phyloP scores from a whole-genome alignment of 1,284 basidiomycete species.

The Lignosus rhinocerotis region DNA sequence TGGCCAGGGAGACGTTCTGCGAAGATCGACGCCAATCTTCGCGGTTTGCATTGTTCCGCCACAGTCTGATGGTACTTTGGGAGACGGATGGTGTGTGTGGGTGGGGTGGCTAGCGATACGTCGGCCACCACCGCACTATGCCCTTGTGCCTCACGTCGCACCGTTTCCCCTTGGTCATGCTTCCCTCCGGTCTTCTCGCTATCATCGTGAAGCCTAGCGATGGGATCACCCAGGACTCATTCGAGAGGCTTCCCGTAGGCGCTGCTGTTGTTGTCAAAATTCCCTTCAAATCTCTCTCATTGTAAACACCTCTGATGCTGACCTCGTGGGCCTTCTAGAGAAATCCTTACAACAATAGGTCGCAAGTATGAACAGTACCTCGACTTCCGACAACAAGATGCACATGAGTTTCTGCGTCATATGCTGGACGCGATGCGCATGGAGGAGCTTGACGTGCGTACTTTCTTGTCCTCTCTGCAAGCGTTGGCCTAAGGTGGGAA shows the following conservation, averaged over 20 bases:
- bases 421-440: conserved; percentile 91
- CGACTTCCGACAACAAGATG: conserved; percentile 91
- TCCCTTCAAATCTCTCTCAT: not conserved
- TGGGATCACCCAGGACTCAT: not conserved
- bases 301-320: not conserved
- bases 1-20: not conserved
- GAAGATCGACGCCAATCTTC: not conserved
- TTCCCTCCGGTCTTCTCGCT: not conserved
- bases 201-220: not conserved
- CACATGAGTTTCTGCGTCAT: conserved; percentile 89
- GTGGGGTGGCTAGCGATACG: not conserved
- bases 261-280: not conserved
- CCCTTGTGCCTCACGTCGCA: not conserved
- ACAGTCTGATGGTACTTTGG: not conserved
- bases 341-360: conserved; percentile 69
- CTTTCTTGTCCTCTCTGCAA: not conserved
- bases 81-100: not conserved
- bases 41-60: not conserved
- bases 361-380: conserved; percentile 92
- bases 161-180: not conserved
- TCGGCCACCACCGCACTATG: not conserved
- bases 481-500: too few relatives aligned
- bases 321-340: conserved; percentile 33
- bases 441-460: conserved; percentile 88
- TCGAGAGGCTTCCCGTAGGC: not conserved